These are phyloP conservation scores for Apiospora sp. DNA, from an alignment of 2,329 filamentous ascomycete genomes.

Conservation along the genomic window DNA sequence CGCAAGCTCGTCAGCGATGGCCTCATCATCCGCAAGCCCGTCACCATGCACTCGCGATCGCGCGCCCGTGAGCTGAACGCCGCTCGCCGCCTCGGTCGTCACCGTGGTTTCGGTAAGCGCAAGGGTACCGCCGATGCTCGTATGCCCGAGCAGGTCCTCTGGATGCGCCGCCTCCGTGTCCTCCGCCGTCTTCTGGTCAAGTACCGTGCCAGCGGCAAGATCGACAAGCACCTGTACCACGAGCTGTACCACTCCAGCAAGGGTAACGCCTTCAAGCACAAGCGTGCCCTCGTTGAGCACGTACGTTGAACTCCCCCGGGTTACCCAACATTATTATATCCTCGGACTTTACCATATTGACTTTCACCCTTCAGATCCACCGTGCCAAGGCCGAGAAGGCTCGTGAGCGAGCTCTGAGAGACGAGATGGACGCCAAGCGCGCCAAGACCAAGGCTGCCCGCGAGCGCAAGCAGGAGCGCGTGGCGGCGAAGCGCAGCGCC, in stretches of 20 bases:
- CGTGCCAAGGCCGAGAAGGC: slow-evolving; percentile 99
- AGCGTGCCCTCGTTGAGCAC: slow-evolving; percentile 99
- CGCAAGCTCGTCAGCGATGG: slow-evolving; percentile 99
- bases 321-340: background rate
- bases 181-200: slow-evolving; percentile 99
- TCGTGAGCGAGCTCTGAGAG: slow-evolving; percentile 94
- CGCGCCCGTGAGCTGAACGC: slow-evolving; percentile 95
- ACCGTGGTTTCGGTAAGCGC: slow-evolving; percentile 99
- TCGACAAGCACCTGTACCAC: slow-evolving; percentile 99
- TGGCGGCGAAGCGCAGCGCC: slow-evolving; percentile 88
- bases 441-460: slow-evolving; percentile 99
- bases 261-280: slow-evolving; percentile 99
- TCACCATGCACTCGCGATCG: slow-evolving; percentile 99
- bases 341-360: slow-evolving; percentile 30
- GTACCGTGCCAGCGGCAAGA: slow-evolving; percentile 99
- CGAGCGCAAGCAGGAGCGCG: slow-evolving; percentile 96
- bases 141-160: slow-evolving; percentile 98
- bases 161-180: slow-evolving; percentile 99
- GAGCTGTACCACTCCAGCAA: slow-evolving; percentile 99
- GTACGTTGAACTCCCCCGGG: slow-evolving; percentile 68
- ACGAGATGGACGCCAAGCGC: slow-evolving; percentile 99
- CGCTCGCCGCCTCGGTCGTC: slow-evolving; percentile 92
- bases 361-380: slow-evolving; percentile 78
- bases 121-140: slow-evolving; percentile 99
- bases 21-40: slow-evolving; percentile 99